Evolutionary conservation across 352 stramenopile species (phyloP).

Genomic region (Globisporangium alternatum): DNA sequence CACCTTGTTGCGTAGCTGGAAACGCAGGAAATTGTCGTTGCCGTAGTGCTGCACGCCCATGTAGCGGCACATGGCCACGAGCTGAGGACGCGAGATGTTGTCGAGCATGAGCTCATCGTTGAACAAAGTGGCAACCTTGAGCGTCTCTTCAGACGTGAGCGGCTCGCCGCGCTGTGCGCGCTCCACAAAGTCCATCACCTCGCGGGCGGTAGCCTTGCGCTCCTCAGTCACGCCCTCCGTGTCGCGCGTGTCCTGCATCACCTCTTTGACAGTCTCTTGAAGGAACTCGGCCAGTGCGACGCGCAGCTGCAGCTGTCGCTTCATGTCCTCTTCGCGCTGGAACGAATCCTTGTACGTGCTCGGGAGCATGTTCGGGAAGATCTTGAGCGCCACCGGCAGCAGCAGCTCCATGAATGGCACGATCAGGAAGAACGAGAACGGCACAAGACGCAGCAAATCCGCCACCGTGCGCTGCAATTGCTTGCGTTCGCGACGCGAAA

Average conservation of each 20-base stretch:
- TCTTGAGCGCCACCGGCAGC: slow-evolving; percentile 95
- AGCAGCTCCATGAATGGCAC: slow-evolving; percentile 99
- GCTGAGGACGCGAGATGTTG: slow-evolving; percentile 96
- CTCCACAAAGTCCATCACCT: slow-evolving; percentile 86
- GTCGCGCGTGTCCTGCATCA: slow-evolving; percentile 80
- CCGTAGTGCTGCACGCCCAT: slow-evolving; percentile 97
- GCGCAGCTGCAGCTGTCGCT: slow-evolving; percentile 94
- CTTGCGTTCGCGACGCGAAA: slow-evolving; percentile 95
- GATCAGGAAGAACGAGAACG: slow-evolving; percentile 97
- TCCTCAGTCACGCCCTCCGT: slow-evolving; percentile 80
- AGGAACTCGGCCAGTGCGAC: slow-evolving; percentile 97
- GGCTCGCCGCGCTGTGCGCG: slow-evolving; percentile 71
- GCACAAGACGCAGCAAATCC: slow-evolving; percentile 96
- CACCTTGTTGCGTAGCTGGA: slow-evolving; percentile 93
- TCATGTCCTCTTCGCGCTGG: slow-evolving; percentile 98
- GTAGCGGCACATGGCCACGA: slow-evolving; percentile 97
- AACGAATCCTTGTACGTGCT: slow-evolving; percentile 96
- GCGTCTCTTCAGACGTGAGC: slow-evolving; percentile 76
- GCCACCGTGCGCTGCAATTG: slow-evolving; percentile 95
- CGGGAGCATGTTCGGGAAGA: slow-evolving; percentile 99
- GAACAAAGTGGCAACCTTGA: slow-evolving; percentile 93
- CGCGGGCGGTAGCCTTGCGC: slow-evolving; percentile 66
- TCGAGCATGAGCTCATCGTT: slow-evolving; percentile 98
- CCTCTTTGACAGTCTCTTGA: slow-evolving; percentile 94
- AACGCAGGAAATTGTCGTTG: slow-evolving; percentile 95